Percentiles rank a stretch among this genome's conserved stretches.
Evolutionary conservation across 805 yeast species (phyloP).

Genomic region (Dipodascopsis tothii): DNA sequence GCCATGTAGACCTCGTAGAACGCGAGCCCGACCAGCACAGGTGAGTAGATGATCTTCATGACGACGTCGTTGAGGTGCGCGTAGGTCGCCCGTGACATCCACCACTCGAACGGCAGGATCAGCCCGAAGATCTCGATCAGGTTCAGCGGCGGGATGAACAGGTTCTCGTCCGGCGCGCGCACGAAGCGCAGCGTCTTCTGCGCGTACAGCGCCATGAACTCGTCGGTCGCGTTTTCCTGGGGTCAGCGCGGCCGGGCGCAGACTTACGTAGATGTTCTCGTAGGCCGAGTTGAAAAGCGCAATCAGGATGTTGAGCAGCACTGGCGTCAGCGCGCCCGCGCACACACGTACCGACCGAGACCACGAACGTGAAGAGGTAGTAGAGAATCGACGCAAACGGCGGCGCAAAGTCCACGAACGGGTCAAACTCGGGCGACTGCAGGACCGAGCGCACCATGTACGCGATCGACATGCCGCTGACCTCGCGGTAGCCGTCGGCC

Average conservation of each 20-base stretch:
- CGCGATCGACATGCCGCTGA: conserved; percentile 54
- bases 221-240: conserved; percentile 70
- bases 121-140: conserved; percentile 53
- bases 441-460: conserved; percentile 65
- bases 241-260: background rate
- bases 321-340: conserved; percentile 20
- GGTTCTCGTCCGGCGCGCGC: conserved; percentile 81
- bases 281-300: conserved; percentile 83
- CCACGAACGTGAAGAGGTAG: conserved; percentile 68
- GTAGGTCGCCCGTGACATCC: conserved; percentile 32
- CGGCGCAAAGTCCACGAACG: conserved; percentile 63
- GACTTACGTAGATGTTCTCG: conserved; percentile 49
- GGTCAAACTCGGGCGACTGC: conserved; percentile 65
- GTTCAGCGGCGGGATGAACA: conserved; percentile 80
- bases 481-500: conserved; percentile 76
- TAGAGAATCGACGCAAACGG: conserved; percentile 80
- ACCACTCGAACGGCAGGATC: conserved; percentile 40
- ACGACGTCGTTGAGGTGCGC: conserved; percentile 44
- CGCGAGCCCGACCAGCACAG: conserved; percentile 55
- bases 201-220: conserved; percentile 76
- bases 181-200: conserved; percentile 76
- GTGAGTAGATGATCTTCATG: conserved; percentile 57
- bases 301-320: conserved; percentile 72
- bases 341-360: conserved; percentile 39
- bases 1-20: conserved; percentile 60